phyloP scores from a whole-genome alignment of 2,329 filamentous ascomycete genomes.

The Penicillium sp. region DNA sequence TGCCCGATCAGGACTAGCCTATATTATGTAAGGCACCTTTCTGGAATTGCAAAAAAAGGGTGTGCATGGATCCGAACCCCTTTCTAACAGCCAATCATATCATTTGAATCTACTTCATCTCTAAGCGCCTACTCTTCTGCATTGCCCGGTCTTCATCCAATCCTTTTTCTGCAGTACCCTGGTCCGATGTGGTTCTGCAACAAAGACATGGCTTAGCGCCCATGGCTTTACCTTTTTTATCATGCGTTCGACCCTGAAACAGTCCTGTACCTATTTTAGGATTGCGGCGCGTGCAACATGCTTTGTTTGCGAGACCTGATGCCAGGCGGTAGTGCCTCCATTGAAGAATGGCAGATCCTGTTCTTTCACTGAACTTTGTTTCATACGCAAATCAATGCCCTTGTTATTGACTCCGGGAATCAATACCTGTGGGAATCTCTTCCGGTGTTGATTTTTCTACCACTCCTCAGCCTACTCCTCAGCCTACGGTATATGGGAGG shows the following conservation, averaged over 20 bases:
- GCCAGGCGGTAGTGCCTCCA: background rate
- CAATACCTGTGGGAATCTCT: background rate
- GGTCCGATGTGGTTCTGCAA: conserved; percentile 9
- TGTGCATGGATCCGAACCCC: too few relatives aligned
- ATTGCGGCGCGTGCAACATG: conserved; percentile 34
- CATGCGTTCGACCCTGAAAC: conserved; percentile 27
- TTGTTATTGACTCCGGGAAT: conserved; percentile 9
- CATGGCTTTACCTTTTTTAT: conserved; percentile 8
- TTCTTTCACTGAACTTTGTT: conserved; percentile 11
- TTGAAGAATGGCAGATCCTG: conserved; percentile 15
- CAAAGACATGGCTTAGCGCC: conserved; percentile 17
- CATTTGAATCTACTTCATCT: conserved; percentile 11
- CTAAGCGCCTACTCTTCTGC: conserved; percentile 20
- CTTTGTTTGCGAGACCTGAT: conserved; percentile 20
- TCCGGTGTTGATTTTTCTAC: conserved; percentile 2
- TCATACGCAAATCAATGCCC: conserved; percentile 12
- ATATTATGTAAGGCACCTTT: conserved; percentile 25
- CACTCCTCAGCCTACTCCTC: background rate
- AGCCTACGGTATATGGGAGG: conserved; percentile 2
- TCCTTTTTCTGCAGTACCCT: conserved; percentile 6
- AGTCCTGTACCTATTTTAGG: conserved; percentile 27
- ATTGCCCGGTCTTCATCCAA: conserved; percentile 1
- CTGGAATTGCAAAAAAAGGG: too few relatives aligned
- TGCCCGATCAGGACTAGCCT: conserved; percentile 31
- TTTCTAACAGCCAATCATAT: conserved; percentile 19